Base-by-base conservation (phyloP, 768 basidiomycete genomes). In the Podaxis mareebaensis region DNA sequence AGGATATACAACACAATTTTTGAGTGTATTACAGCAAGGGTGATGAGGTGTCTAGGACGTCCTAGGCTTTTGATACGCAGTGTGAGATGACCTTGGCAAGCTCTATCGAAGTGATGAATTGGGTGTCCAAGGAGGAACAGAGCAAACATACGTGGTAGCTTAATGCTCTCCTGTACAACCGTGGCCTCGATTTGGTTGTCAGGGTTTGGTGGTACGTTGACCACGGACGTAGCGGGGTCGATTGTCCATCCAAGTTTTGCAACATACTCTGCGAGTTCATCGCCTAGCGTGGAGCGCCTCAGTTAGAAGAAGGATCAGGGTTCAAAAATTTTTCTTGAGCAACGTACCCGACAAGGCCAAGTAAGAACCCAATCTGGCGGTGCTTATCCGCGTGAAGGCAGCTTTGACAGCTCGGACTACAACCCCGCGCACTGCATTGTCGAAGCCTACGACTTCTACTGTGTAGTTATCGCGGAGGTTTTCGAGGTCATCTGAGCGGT, bases 131-230 rank as follows among this genome's bases (percentile, higher is more conserved):
- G n/a, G 7, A 20, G 6, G 22, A 46, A 3, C 20, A 20, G 8
- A 46, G 42, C 24, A 57, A 22, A 81, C 92, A 67, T 77, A 93
- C 93, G 93, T 63, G 88, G 85, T 66, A 95, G 79, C 72, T 87
- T 89, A 70, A 95, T 88, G 68, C 81, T 85, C 75, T 95, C 93
- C 73, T 92, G 91, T 26, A 93, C 89, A 54, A 95, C 83, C 0
- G 91, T 90, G 0, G 93, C 90, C 69, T 91, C 88, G 68, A 94
- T 91, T 70, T 92, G 91, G 74, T 95, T 95, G 75, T 95, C 93
- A 13, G 90, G 89, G 74, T 94, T 95, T 49, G 87, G 83, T 24
- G 93, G 93, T 60, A 95, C 79, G 15, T 74, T 77, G 57, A 93
- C 80, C n/a, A 87, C 83, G 6, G 81, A 82, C 0, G 79, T 80